Evolutionary conservation across 1,139 yeast genomes (phyloP).

Genomic region (Wickerhamomyces sp.): DNA sequence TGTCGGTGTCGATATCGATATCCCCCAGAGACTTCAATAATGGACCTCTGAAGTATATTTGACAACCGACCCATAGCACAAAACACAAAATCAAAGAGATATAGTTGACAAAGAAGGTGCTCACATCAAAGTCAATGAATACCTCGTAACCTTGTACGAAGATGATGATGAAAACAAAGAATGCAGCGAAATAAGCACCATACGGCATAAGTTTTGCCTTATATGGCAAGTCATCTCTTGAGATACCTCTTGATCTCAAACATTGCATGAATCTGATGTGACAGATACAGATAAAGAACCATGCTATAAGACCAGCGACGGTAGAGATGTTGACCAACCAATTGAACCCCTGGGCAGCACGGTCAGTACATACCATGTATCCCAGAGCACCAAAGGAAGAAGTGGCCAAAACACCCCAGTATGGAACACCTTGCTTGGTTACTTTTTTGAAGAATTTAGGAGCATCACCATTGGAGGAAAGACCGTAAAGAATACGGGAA

Average conservation of each 20-base stretch:
- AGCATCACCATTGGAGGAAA: constrained; percentile 57
- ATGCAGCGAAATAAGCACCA: constrained; percentile 52
- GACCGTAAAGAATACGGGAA: constrained; percentile 64
- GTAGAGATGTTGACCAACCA: constrained; percentile 84
- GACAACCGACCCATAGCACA: constrained; percentile 47
- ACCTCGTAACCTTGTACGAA: constrained; percentile 68
- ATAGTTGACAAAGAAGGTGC: constrained; percentile 61
- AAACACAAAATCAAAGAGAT: constrained; percentile 55
- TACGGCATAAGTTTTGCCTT: constrained; percentile 66
- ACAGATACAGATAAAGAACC: constrained; percentile 63
- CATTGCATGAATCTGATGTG: constrained; percentile 67
- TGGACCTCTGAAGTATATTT: constrained; percentile 37
- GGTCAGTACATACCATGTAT: constrained; percentile 50
- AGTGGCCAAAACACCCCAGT: constrained; percentile 50
- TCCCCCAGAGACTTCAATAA: constrained; percentile 43
- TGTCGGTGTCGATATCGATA: constrained; percentile 58
- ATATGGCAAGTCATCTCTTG: constrained; percentile 62
- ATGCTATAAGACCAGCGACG: constrained; percentile 68
- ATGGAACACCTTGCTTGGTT: constrained; percentile 64
- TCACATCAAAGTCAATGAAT: constrained; percentile 50
- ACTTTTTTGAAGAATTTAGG: constrained; percentile 51
- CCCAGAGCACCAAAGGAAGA: constrained; percentile 62
- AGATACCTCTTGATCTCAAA: constrained; percentile 51
- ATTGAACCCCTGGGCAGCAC: constrained; percentile 66
- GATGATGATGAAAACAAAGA: constrained; percentile 43